Conservation (phyloP, 148 eudicot species). For the Vaccinium macrocarpon region DNA sequence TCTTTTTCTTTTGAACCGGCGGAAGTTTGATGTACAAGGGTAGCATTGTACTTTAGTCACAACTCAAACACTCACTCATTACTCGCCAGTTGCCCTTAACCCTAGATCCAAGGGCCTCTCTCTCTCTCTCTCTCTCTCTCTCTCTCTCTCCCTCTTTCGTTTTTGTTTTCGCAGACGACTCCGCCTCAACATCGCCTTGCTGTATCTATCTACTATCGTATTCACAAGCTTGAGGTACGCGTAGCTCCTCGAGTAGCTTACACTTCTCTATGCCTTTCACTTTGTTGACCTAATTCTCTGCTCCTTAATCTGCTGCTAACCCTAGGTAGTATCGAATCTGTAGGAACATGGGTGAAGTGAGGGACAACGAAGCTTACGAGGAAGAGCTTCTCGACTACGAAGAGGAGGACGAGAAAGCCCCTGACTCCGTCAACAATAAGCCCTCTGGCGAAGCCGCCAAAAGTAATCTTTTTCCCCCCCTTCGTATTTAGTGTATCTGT, state of each 20-base stretch:
- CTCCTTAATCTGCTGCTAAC: conserved; percentile 3
- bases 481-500: not conserved
- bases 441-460: conserved; percentile 45
- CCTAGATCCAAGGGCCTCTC: conserved; percentile 22
- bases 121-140: not conserved
- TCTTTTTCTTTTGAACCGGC: not conserved
- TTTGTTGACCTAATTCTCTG: not conserved
- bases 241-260: not conserved
- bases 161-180: conserved; percentile 6
- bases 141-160: not conserved
- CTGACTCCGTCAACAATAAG: conserved; percentile 38
- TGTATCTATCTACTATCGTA: not conserved
- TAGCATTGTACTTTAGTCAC: not conserved
- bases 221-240: conserved; percentile 22
- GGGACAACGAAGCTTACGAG: conserved; percentile 55
- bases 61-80: not conserved
- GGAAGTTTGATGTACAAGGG: not conserved
- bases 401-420: conserved; percentile 57
- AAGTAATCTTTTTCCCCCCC: conserved; percentile 25
- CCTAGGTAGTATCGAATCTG: not conserved
- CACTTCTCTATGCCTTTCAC: not conserved
- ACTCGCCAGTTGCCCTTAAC: conserved; percentile 8
- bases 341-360: conserved; percentile 41
- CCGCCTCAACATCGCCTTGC: not conserved
- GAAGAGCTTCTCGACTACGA: conserved; percentile 66